Evolutionary conservation across 1,284 basidiomycete species (phyloP).

Genomic region (Apiotrichum veenhuisii): DNA sequence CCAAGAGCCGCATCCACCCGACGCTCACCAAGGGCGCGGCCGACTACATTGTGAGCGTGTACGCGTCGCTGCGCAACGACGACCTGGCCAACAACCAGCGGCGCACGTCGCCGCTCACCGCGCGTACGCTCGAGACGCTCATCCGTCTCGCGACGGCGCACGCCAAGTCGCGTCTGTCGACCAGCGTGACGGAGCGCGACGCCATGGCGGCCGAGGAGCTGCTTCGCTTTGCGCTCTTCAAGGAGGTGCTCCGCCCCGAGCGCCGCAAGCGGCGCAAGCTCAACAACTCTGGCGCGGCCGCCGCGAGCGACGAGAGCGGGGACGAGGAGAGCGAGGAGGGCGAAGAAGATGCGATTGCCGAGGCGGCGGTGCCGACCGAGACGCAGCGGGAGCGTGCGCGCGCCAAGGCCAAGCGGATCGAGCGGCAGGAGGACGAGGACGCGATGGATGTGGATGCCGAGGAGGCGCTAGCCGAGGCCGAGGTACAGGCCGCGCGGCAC

Average conservation of each 20-base stretch:
- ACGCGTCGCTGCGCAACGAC: slow-evolving; percentile 87
- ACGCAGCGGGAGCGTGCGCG: slow-evolving; percentile 42
- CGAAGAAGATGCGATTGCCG: no score
- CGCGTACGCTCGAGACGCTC: slow-evolving; percentile 96
- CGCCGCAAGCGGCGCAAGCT: slow-evolving; percentile 71
- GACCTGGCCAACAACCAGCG: slow-evolving; percentile 86
- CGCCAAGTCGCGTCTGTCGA: slow-evolving; percentile 87
- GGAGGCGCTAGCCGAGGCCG: slow-evolving; percentile 23
- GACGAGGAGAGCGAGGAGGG: slow-evolving; percentile 53
- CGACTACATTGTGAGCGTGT: slow-evolving; percentile 90
- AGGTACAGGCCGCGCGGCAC: slow-evolving; percentile 21
- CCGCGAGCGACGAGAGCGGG: slow-evolving; percentile 52
- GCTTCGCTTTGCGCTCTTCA: slow-evolving; percentile 95
- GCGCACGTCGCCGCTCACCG: slow-evolving; percentile 94
- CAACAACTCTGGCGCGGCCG: slow-evolving; percentile 60
- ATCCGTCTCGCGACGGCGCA: slow-evolving; percentile 98
- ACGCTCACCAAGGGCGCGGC: slow-evolving; percentile 87
- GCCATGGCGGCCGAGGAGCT: slow-evolving; percentile 90
- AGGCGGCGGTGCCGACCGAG: slow-evolving; percentile 23
- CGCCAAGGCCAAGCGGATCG: slow-evolving; percentile 54
- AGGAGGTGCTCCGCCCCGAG: slow-evolving; percentile 83
- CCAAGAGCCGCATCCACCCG: slow-evolving; percentile 82
- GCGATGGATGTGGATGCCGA: slow-evolving; percentile 24
- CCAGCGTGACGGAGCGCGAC: slow-evolving; percentile 79
- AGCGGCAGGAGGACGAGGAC: slow-evolving; percentile 11